A percentile compares a stretch with the other conserved stretches of the same genome.
phyloP scores from a whole-genome alignment of 164 flowering plant species.

The Taxillus chinensis region DNA sequence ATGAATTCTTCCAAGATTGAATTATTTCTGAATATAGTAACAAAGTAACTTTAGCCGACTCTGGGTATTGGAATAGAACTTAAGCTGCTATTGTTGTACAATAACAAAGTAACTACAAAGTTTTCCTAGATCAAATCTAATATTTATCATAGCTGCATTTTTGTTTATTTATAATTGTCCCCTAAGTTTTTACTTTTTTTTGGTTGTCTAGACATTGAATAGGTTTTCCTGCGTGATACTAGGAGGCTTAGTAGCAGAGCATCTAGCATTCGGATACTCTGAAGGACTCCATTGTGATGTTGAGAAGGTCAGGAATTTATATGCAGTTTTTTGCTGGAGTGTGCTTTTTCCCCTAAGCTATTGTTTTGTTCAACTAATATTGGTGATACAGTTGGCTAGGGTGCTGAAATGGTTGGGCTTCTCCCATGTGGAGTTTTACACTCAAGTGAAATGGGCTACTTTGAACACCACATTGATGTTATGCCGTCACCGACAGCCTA shows the following conservation, averaged over 20 bases:
- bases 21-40: too few species aligned
- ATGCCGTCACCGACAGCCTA: conserved; percentile 10
- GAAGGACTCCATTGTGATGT: conserved; percentile 18
- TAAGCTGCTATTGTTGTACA: too few species aligned
- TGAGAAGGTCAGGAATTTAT: conserved; percentile 10
- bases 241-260: conserved; percentile 22
- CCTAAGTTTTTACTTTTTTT: neutral
- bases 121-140: too few species aligned
- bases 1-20: too few species aligned
- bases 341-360: neutral
- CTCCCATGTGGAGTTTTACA: conserved; percentile 7
- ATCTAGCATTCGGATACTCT: conserved; percentile 19
- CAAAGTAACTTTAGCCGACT: too few species aligned
- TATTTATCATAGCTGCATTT: too few species aligned
- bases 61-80: too few species aligned
- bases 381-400: conserved; percentile 10
- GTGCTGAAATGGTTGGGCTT: conserved; percentile 11
- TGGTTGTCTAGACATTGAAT: conserved; percentile 9
- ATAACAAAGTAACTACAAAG: too few species aligned
- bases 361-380: neutral
- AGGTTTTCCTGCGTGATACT: conserved; percentile 15
- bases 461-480: conserved; percentile 11
- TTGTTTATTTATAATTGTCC: too few species aligned
- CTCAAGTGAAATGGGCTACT: conserved; percentile 12
- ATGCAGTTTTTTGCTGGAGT: neutral